Evolutionary conservation across 2,329 filamentous ascomycete genomes (phyloP), one percentile per base, ranked within the genome.

Genomic region (Epichloe sylvatica): DNA sequence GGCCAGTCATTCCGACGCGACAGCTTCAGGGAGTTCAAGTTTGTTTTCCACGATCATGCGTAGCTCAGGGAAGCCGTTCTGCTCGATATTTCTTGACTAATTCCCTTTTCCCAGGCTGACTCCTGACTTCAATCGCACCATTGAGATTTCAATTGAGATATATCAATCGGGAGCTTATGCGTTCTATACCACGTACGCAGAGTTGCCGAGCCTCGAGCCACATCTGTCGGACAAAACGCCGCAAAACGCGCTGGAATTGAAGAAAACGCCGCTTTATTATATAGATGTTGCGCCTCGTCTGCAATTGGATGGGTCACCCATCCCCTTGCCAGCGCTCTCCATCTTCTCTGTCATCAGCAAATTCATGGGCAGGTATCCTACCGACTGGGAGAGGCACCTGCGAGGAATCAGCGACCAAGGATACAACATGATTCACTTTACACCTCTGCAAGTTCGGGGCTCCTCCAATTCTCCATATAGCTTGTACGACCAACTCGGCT

Each of bases 371-470:
- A 82, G 83, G 61, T 95, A 92, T 62, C 88, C 91, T 0, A 74
- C 74, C 15, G 86, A 95, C 60, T 98, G 91, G 90, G 81, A 96
- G 63, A 84, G 80, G 47, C 91, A 97, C 64, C 71, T 98, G 51
- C 76, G 78, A 50, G 90, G 92, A 30, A 95, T 98, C 64, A 86
- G 86, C 63, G 80, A 86, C 60, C 78, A 92, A 53, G 90, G 90
- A 43, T 98, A 98, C 75, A 98, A 98, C 70, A 96, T 97, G 89
- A 81, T 98, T 52, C 92, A 98, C 67, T 98, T 98, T 66, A 96
- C 92, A 2, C 92, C 92, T 9, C 73, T 98, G 56, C 92, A 94
- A 74, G 76, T 84, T 51, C 82, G 92, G 52, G 92, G 92, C 51
- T 76, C 74, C 42, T 98, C 92, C 47, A 95, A 98, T 63, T 98